A percentile compares a stretch with the other conserved stretches of the same genome.
phyloP scores from a whole-genome alignment of 1,139 yeast species.

The Saccharomyces hybrid region DNA sequence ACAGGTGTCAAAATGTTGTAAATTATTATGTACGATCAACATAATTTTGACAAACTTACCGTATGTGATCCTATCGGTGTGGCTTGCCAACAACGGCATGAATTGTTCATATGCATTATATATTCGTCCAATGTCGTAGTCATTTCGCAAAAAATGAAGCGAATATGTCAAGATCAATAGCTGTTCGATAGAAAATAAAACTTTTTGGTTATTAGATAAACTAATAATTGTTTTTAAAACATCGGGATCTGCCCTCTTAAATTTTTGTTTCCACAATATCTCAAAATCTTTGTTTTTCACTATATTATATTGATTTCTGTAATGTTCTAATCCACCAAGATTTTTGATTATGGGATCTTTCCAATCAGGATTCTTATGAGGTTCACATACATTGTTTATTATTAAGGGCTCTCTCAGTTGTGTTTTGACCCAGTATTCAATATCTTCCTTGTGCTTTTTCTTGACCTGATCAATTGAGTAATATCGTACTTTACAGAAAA shows the following conservation, averaged over 20 bases:
- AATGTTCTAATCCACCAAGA: not conserved
- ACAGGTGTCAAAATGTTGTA: slow-evolving; percentile 19
- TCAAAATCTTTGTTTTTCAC: not conserved
- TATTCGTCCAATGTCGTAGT: slow-evolving; percentile 19
- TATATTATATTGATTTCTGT: not conserved
- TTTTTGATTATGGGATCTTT: not conserved
- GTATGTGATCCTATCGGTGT: slow-evolving; percentile 4
- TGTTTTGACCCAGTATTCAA: slow-evolving; percentile 11
- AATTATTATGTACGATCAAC: slow-evolving; percentile 14
- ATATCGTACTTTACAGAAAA: slow-evolving; percentile 1
- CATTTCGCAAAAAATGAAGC: slow-evolving; percentile 10
- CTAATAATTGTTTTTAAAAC: slow-evolving; percentile 11
- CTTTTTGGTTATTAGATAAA: slow-evolving; percentile 7
- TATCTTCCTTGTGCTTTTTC: slow-evolving; percentile 10
- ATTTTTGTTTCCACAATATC: slow-evolving; percentile 13
- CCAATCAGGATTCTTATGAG: not conserved
- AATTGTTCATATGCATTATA: slow-evolving; percentile 12
- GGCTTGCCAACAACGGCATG: slow-evolving; percentile 5
- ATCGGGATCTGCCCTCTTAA: slow-evolving; percentile 13
- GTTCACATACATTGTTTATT: not conserved
- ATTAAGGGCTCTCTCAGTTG: slow-evolving; percentile 8
- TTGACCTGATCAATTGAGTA: not conserved
- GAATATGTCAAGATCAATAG: slow-evolving; percentile 13
- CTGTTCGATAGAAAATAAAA: slow-evolving; percentile 16
- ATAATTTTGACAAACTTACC: slow-evolving; percentile 13